Base-by-base conservation (phyloP, 768 basidiomycete species). In the Crepidotus variabilis region DNA sequence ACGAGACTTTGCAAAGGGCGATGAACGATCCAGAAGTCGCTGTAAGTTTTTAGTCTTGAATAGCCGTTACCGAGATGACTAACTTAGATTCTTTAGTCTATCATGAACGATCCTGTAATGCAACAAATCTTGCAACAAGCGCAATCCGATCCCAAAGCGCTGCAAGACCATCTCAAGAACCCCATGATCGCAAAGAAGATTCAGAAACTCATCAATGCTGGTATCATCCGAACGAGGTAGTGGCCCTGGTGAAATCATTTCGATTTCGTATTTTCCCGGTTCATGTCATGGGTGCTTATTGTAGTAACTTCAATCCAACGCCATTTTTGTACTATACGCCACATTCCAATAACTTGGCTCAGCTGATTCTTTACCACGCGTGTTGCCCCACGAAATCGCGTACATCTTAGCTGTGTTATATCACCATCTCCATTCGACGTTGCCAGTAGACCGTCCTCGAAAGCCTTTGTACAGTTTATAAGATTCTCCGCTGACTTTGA, bases 1-100 rank as follows among this genome's bases (percentile, higher is more conserved):
- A 98, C 68, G 83, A 99, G 77, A 92, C 94, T 18, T 76, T 97
- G 60, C 82, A 89, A 64, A 82, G 96, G 51, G 97, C 96, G 7
- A 97, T 98, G 95, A 83, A 93, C 53, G 97, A 99, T 77, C 97
- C 97, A 11, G 97, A 97, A 73, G 82, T 98, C 52, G 91, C 89
- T 61, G 90, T 92, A 75, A 63, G 90, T 80, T 11, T 80, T 11
- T 33, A 55, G 47, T 23, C 20, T 14, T 39, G 28, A 56, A 54
- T 13, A 51, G 43, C 52, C 1, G n/a, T 36, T 21, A 10, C 33
- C 45, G 16, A n/a, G 52, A 49, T 46, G 55, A 50, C 23, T 47
- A 18, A 22, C 43, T 21, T 8, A 18, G 47, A 23, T 7, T 55
- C 49, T 58, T 20, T 66, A 94, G 89, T 69, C 73, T 55, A 94